Evolutionary conservation across 306 rosid species (phyloP).

Genomic region (Trifolium subterraneum): DNA sequence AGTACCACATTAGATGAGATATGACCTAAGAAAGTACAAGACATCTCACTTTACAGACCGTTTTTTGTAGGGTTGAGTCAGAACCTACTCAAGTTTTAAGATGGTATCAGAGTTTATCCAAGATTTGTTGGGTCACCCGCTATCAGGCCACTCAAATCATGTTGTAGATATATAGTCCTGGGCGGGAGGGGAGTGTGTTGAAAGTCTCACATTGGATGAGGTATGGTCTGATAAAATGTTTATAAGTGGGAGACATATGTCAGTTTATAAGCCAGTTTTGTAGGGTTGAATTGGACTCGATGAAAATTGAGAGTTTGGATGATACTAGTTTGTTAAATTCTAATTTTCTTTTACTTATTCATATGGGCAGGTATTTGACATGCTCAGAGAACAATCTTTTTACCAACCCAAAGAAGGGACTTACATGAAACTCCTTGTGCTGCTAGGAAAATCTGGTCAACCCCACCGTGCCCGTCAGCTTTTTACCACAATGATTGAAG

Average conservation of each 20-base stretch:
- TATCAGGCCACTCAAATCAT: not conserved
- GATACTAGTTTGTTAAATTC: constrained; percentile 9
- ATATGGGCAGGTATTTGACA: constrained; percentile 73
- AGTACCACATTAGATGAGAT: not conserved
- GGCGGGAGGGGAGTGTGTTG: not conserved
- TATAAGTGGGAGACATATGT: not conserved
- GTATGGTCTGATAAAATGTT: not conserved
- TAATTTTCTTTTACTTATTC: constrained; percentile 27
- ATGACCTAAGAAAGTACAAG: no score
- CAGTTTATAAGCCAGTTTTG: not conserved
- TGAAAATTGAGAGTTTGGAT: not conserved
- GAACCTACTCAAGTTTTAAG: not conserved
- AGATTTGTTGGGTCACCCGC: not conserved
- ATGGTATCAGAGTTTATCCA: not conserved
- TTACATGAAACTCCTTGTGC: constrained; percentile 85
- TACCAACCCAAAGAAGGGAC: constrained; percentile 96
- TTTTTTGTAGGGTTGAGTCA: not conserved
- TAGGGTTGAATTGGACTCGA: not conserved
- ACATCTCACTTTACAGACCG: no score
- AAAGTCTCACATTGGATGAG: not conserved
- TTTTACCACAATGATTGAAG: constrained; percentile 79
- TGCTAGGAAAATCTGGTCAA: constrained; percentile 87
- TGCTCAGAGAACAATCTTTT: constrained; percentile 88
- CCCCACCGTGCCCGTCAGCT: constrained; percentile 73
- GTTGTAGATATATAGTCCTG: not conserved